Evolutionary conservation across 148 eudicot species (phyloP), one percentile per base, ranked within the genome.

Genomic region (Vaccinium vitisidaea): DNA sequence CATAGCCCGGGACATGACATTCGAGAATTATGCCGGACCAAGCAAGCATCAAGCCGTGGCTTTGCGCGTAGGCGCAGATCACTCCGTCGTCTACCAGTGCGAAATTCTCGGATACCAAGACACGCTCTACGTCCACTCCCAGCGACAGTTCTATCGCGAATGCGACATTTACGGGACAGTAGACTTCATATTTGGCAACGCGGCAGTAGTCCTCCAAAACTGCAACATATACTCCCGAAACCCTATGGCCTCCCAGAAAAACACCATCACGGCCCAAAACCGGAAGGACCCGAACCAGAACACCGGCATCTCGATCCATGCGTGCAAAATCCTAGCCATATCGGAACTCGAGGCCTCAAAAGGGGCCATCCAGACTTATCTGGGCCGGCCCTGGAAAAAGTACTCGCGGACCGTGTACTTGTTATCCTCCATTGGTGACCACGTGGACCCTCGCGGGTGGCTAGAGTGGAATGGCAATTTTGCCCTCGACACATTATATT

Each of bases 151-250:
- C 85, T 97, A 71, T 77, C 88, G 99, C 6, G 99, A 97, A n/a
- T 94, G 98, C 81, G 94, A 94, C 82, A 87, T 97, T 1, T 97
- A 93, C 46, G 99, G 99, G 1, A 95, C 99, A 0, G 96, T 97
- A 0, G 99, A 97, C 75, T 97, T 95, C 87, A 97, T 97, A 27
- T 97, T 97, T 59, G 99, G 99, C 12, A 97, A 95, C 63, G 99
- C 99, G 0, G 98, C 98, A 0, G 98, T 94, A 2, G 99, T 97
- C 14, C 90, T 97, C 88, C 99, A 97, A 61, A 92, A 86, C 81
- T 95, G 98, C 88, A 86, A 75, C 52, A 85, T 97, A 21, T 89
- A 89, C 80, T 92, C 98, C 13, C 91, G 99, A 5, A 97, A 92
- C 81, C 98, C 98, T 43, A 48, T 91, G 88, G 56, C 88, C 1